Conservation (phyloP, 2,329 filamentous ascomycete species). For the Penicillium sp. region DNA sequence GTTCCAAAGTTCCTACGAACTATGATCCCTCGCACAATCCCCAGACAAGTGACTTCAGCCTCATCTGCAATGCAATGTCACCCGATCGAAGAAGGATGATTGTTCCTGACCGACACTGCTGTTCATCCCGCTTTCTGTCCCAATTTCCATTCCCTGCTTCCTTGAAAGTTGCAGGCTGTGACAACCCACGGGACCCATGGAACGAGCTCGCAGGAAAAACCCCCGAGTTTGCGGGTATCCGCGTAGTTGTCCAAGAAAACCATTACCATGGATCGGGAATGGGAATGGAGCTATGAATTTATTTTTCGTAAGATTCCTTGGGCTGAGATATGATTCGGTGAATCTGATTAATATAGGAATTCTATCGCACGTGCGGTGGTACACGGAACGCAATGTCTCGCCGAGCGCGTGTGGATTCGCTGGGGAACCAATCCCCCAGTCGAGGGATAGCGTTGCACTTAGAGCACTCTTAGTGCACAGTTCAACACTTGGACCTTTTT, state of each 20-base stretch:
- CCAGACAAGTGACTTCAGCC: constrained; percentile 5
- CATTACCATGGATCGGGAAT: not conserved
- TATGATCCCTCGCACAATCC: not conserved
- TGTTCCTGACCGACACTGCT: not conserved
- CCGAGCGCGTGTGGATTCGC: not conserved
- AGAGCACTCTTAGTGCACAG: not conserved
- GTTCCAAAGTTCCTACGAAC: constrained; percentile 6
- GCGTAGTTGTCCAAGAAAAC: not conserved
- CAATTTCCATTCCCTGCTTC: not conserved
- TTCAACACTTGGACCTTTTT: not conserved
- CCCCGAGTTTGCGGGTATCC: not conserved
- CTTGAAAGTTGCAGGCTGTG: constrained; percentile 5
- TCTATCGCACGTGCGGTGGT: constrained; percentile 2
- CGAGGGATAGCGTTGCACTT: constrained; percentile 6
- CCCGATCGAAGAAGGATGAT: not conserved
- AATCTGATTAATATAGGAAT: not conserved
- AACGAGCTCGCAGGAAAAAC: constrained; percentile 7
- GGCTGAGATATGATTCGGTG: too few relatives aligned
- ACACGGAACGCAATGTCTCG: constrained; percentile 6
- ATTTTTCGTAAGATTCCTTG: not conserved
- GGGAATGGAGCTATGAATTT: not conserved
- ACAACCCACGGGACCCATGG: constrained; percentile 7
- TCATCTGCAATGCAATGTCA: constrained; percentile 6
- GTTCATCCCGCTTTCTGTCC: not conserved
- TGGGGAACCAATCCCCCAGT: not conserved